Evolutionary conservation across 2,329 filamentous ascomycete genomes (phyloP).

Genomic region (Blastomyces emzantsi): DNA sequence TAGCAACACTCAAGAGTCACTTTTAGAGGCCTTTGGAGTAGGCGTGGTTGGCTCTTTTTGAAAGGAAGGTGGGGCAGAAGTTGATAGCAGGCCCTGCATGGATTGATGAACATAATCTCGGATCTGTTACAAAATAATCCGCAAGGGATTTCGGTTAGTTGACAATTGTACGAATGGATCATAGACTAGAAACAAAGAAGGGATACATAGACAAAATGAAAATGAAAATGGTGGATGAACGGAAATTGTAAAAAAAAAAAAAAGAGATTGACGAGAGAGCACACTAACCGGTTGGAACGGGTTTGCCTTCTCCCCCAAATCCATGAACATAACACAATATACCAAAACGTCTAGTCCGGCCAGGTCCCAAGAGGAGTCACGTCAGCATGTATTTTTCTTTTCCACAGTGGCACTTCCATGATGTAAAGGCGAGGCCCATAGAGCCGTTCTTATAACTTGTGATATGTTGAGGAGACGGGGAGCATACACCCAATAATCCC

Average conservation of each 20-base stretch:
- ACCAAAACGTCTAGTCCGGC: conserved; percentile 30
- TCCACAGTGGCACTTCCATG: neutral
- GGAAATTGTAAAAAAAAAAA: neutral
- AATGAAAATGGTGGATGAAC: neutral
- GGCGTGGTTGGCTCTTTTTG: conserved; percentile 4
- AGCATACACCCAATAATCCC: conserved; percentile 43
- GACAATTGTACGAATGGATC: neutral
- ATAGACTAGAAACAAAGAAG: neutral
- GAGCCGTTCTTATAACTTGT: neutral
- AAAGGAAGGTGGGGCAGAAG: neutral
- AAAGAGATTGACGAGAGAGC: neutral
- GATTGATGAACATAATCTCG: conserved; percentile 2
- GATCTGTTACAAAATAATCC: neutral
- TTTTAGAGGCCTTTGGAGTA: neutral
- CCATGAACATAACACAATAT: conserved; percentile 38
- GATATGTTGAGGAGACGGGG: neutral
- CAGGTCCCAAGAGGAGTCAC: neutral
- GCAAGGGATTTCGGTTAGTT: neutral
- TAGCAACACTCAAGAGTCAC: neutral
- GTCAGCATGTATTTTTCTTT: conserved; percentile 13
- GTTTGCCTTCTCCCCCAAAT: conserved; percentile 34
- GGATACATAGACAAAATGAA: neutral
- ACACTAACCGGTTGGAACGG: conserved; percentile 34
- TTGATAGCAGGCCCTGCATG: neutral
- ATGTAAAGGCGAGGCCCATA: neutral